Conservation (phyloP, 352 stramenopile species). For the Phytopythium boreale region DNA sequence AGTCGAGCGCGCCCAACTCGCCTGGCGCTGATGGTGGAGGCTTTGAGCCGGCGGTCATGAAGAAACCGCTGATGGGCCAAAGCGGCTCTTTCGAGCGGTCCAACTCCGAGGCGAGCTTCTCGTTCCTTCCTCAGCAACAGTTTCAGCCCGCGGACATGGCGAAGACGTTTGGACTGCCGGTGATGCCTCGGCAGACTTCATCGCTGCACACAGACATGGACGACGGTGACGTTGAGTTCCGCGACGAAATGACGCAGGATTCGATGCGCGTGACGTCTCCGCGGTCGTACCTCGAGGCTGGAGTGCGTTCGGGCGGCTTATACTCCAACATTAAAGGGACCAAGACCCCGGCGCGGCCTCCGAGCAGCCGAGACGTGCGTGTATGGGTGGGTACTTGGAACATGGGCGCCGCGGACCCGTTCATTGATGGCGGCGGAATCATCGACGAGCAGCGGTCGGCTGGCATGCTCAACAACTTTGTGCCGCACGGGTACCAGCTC, state of each 20-base stretch:
- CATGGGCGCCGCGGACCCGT: conserved; percentile 78
- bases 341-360: conserved; percentile 26
- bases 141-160: conserved; percentile 32
- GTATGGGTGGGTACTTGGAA: conserved; percentile 89
- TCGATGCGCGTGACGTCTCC: conserved; percentile 48
- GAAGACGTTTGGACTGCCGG: conserved; percentile 26
- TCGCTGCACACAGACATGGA: conserved; percentile 31
- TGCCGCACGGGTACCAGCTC: conserved; percentile 81
- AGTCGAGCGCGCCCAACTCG: conserved; percentile 8
- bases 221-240: conserved; percentile 20
- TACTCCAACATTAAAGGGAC: conserved; percentile 21
- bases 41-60: background rate
- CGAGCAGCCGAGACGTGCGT: conserved; percentile 46
- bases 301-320: conserved; percentile 39
- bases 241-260: conserved; percentile 10
- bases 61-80: conserved; percentile 28
- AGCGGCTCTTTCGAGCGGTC: conserved; percentile 48
- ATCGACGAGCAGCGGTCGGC: conserved; percentile 74
- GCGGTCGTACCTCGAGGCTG: conserved; percentile 59
- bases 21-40: background rate
- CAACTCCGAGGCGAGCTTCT: conserved; percentile 21
- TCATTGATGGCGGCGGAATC: conserved; percentile 64
- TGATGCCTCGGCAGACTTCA: conserved; percentile 15
- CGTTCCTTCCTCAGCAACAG: conserved; percentile 22
- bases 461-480: conserved; percentile 68